Conservation (phyloP, 805 yeast genomes). For the Candida ortonii region DNA sequence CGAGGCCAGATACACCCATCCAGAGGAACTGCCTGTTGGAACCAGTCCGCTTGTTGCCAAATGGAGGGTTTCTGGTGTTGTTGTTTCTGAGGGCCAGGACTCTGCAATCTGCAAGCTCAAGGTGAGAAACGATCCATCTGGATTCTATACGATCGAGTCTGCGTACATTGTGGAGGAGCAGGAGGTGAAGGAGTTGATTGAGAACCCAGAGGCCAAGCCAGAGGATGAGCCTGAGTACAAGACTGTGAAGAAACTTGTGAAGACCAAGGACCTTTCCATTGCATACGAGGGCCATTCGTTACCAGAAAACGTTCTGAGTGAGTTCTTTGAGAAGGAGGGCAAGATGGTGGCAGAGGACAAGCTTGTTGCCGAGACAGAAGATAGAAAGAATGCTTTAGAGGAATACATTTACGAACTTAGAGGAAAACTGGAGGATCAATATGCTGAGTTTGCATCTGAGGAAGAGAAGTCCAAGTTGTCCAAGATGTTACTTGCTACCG, state of each 20-base stretch:
- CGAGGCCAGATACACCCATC: conserved; percentile 81
- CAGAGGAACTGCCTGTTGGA: conserved; percentile 68
- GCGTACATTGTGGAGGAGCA: conserved; percentile 95
- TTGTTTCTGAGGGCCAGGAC: conserved; percentile 70
- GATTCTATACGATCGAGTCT: conserved; percentile 87
- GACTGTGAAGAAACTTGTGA: conserved; percentile 89
- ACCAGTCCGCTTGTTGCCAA: conserved; percentile 65
- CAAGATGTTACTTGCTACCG: conserved; percentile 76
- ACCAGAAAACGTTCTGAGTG: conserved; percentile 52
- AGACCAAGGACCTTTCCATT: conserved; percentile 76
- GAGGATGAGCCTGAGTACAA: conserved; percentile 82
- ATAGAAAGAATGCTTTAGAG: conserved; percentile 96
- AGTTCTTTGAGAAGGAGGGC: conserved; percentile 76
- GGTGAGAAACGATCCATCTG: conserved; percentile 96
- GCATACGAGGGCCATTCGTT: conserved; percentile 61
- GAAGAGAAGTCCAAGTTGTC: conserved; percentile 82
- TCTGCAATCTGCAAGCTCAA: conserved; percentile 84
- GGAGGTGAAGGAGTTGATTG: conserved; percentile 83
- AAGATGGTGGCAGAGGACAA: conserved; percentile 86
- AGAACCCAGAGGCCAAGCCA: conserved; percentile 51
- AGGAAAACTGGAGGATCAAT: conserved; percentile 92
- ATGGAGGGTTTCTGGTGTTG: conserved; percentile 87
- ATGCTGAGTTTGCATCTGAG: conserved; percentile 82
- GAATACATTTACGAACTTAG: conserved; percentile 97
- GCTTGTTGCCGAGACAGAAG: conserved; percentile 97